Conservation (phyloP, 2,329 filamentous ascomycete species). For the Colletotrichum cuscutae region DNA sequence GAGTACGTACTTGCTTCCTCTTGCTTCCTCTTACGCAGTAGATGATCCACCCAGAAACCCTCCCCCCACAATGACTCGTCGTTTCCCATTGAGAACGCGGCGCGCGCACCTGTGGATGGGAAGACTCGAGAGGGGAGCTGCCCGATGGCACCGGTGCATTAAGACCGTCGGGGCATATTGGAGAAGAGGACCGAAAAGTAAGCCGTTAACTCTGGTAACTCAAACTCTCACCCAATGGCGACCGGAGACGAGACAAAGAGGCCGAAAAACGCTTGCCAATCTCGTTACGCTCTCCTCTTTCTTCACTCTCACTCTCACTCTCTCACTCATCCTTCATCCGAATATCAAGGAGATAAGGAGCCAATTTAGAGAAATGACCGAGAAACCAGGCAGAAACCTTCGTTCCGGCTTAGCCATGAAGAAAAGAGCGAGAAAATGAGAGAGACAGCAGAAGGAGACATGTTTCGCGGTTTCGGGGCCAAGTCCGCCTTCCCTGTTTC, state of each 20-base stretch:
- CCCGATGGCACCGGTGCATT: conserved; percentile 4
- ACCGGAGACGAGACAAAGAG: not conserved
- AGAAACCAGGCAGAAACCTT: not conserved
- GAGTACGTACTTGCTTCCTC: not conserved
- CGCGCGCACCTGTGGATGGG: not conserved
- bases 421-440: not conserved
- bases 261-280: not conserved
- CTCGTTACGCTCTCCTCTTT: not conserved
- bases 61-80: conserved; percentile 24
- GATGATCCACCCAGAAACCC: conserved; percentile 5
- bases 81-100: conserved; percentile 9
- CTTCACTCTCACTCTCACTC: too few species aligned
- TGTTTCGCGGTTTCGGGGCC: not conserved
- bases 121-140: not conserved
- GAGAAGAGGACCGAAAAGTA: not conserved
- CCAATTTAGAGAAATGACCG: not conserved
- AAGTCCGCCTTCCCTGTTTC: not conserved
- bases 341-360: not conserved
- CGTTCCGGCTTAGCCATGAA: not conserved
- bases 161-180: not conserved
- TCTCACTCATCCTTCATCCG: not conserved
- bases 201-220: not conserved
- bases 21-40: not conserved
- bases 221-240: not conserved
- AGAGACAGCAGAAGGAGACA: not conserved